Evolutionary conservation across 345 rosid genomes (phyloP).

Genomic region (Melastoma malabathricum): DNA sequence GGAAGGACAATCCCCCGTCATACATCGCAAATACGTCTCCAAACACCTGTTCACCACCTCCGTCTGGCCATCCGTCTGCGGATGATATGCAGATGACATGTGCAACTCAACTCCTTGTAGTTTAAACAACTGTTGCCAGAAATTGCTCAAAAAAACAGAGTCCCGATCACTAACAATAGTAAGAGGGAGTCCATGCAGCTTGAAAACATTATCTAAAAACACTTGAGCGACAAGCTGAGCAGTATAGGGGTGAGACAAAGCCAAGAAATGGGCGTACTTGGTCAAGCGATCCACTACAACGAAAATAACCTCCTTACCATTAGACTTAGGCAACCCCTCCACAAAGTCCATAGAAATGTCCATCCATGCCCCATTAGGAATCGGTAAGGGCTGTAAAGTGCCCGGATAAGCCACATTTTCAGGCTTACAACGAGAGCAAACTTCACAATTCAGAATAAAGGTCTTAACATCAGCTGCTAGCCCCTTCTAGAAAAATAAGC

Average conservation of each 20-base stretch:
- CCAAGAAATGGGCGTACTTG: no score
- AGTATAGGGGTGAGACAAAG: no score
- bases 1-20: not conserved
- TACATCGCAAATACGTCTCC: constrained; percentile 5
- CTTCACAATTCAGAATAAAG: not conserved
- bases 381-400: not conserved
- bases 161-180: not conserved
- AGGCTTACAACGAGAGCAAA: not conserved
- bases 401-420: not conserved
- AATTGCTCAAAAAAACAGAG: not conserved
- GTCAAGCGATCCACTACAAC: not conserved
- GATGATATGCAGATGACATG: constrained; percentile 1
- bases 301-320: not conserved
- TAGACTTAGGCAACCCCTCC: not conserved
- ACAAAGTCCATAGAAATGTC: not conserved
- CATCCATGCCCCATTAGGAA: not conserved
- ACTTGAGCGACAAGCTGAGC: not conserved
- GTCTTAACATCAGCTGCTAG: not conserved
- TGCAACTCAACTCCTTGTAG: not conserved
- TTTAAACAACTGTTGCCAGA: not conserved
- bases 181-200: not conserved
- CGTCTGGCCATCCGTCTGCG: not conserved
- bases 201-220: not conserved
- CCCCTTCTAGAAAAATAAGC: not conserved
- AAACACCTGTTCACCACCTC: constrained; percentile 4